A percentile compares a stretch with the other conserved stretches of the same genome.
These are phyloP conservation scores for Umbellularia californica DNA, from an alignment of 164 flowering plant species.

Conservation along the genomic window DNA sequence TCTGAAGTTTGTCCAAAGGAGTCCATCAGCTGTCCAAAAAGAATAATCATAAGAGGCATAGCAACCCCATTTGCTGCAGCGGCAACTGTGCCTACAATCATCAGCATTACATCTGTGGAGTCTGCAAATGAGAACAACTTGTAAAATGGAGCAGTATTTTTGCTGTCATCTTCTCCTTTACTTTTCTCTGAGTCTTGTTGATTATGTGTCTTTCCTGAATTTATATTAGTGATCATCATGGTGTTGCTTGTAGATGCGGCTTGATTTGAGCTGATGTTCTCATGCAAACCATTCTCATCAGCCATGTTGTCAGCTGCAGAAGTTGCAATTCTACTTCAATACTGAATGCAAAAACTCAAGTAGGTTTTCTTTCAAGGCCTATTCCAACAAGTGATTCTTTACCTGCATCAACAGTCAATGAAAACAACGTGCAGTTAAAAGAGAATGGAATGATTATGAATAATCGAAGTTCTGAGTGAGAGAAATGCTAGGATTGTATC, in stretches of 20 bases:
- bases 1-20: constrained; percentile 24
- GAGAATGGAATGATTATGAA: not conserved
- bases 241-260: not conserved
- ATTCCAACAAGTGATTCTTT: not conserved
- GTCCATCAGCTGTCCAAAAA: constrained; percentile 33
- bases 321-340: not conserved
- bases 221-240: not conserved
- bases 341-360: too few species aligned
- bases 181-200: not conserved
- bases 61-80: constrained; percentile 39
- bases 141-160: constrained; percentile 12
- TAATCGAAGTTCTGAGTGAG: not conserved
- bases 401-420: not conserved
- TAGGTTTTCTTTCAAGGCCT: not conserved
- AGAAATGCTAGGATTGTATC: not conserved
- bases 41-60: constrained; percentile 37
- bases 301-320: not conserved
- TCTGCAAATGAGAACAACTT: constrained; percentile 25
- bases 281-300: not conserved
- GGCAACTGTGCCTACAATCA: constrained; percentile 30
- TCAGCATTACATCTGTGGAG: constrained; percentile 13
- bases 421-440: not conserved
- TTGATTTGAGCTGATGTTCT: not conserved
- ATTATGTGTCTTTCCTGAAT: not conserved
- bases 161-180: not conserved